Base-by-base conservation (phyloP, 306 rosid species). In the Phaseolus lunatus region DNA sequence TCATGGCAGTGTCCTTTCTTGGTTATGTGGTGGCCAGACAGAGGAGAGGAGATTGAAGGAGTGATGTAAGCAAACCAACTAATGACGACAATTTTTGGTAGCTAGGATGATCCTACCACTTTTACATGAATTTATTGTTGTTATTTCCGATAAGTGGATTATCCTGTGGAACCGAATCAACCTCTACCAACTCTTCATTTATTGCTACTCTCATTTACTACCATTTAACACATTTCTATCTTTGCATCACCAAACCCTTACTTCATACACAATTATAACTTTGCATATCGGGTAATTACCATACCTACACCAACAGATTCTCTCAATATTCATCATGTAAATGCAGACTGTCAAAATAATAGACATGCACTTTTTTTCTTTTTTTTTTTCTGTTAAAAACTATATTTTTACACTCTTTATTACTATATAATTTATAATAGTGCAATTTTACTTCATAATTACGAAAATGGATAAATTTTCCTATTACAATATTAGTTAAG, bases 1-100 rank as follows among this genome's bases (percentile, higher is more conserved):
- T 61, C 63, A 11, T 47, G 65, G 76, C 86, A 80, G 85, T 80
- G 92, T 83, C 73, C 88, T 82, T 69, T 71, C 44, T 41, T 52
- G 54, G 82, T 43, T 43, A 11, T 43, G 48, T 27, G 54, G 65
- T 50, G 20, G 47, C 33, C 65, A 63, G 63, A 73, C 67, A 63
- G 70, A 70, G 74, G 1, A 27, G 24, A 58, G 45, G 37, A 35
- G 58, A 56, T 67, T 73, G 19, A 58, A 14, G 31, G 22, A 78
- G 13, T 90, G 93, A 91, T 72, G 93, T 81, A 87, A 86, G 91
- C 81, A 81, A 77, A 71, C 73, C 78, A 67, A 58, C 45, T 58
- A 53, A 44, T 84, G 83, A 85, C 77, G 83, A 70, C 44, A 78
- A 80, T 44, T 67, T 80, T 85, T 83, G 12, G 14, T 52, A 9